Evolutionary conservation across 1,284 basidiomycete species (phyloP).

Genomic region (Puccinia horiana): DNA sequence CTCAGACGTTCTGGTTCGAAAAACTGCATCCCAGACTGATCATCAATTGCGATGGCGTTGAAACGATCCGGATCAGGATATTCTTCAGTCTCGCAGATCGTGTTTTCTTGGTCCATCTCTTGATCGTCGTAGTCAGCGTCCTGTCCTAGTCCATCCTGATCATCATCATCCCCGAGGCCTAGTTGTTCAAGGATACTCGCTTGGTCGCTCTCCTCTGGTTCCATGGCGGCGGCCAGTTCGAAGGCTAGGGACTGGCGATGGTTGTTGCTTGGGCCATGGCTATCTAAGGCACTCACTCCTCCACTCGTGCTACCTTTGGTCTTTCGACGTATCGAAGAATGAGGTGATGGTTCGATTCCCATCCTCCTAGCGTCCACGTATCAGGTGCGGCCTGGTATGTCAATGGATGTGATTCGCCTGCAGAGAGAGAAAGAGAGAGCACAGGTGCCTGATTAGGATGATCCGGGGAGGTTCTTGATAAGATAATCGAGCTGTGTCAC

Average conservation of each 20-base stretch:
- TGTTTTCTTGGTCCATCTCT: conserved; percentile 11
- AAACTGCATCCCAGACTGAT: conserved; percentile 1
- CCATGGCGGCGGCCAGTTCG: conserved; percentile 49
- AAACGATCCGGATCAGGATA: background rate
- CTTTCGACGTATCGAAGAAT: conserved; percentile 21
- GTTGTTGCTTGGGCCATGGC: background rate
- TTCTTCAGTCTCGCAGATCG: conserved; percentile 12
- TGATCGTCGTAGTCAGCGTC: conserved; percentile 5
- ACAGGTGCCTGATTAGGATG: too few species aligned
- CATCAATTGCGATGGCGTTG: background rate
- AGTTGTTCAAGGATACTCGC: conserved; percentile 36
- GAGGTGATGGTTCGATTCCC: conserved; percentile 14
- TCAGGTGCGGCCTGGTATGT: background rate
- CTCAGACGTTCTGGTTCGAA: conserved; percentile 9
- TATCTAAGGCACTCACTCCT: background rate
- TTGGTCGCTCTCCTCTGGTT: conserved; percentile 41
- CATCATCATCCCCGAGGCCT: conserved; percentile 34
- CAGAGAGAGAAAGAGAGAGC: too few species aligned
- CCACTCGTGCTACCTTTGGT: background rate
- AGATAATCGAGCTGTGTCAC: too few species aligned
- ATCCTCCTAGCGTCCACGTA: background rate
- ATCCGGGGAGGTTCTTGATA: too few species aligned
- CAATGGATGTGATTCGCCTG: background rate
- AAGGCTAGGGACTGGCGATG: conserved; percentile 45
- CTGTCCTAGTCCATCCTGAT: conserved; percentile 14